Base-by-base conservation (phyloP, 2,329 filamentous ascomycete genomes). In the Aspergillus udagawae region DNA sequence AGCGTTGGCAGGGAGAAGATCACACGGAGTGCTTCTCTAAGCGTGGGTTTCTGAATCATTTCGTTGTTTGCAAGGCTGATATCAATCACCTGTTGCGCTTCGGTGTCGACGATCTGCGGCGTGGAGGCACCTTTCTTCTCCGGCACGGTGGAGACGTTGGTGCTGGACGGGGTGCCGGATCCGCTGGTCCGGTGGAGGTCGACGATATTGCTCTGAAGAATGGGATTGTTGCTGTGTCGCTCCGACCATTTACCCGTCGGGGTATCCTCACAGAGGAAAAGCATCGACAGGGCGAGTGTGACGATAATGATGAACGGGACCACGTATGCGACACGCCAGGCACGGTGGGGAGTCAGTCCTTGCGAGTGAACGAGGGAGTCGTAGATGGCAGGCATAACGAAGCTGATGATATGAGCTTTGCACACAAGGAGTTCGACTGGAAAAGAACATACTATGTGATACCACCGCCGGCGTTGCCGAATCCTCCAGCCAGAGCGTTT, bases 321-420 rank as follows among this genome's bases (percentile, higher is more conserved):
- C 59, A 96, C 79, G 70, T 95, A 96, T 2, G 91, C 83, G 0
- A 96, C 84, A 25, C 92, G 84, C 92, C 92, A 96, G 2, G 92
- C 89, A 35, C 85, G 82, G 64, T 89, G 86, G 2, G 85, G 75
- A 1, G 80, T 77, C 54, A 93, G 78, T 6, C 86, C 84, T 51
- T 80, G 80, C 1, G 80, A 68, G 6, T 75, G 67, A 21, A 89
- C 83, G 23, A 96, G 80, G 0, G 89, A 90, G 73, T 95, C 88
- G 73, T 88, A 94, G 56, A 96, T 86, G 4, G 90, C 90, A 1
- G 92, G 92, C 91, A 96, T 96, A 65, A 93, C 84, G 73, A 96
- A 95, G 77, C 73, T 75, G 35, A 17, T 4, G 63, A 35, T 35
- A 4, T 35, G 32, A 35, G 32, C 32, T 14, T 35, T 17, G 12